Base-by-base conservation (phyloP, 176 grass and related monocot species). In the Bothriochloa decipiens region DNA sequence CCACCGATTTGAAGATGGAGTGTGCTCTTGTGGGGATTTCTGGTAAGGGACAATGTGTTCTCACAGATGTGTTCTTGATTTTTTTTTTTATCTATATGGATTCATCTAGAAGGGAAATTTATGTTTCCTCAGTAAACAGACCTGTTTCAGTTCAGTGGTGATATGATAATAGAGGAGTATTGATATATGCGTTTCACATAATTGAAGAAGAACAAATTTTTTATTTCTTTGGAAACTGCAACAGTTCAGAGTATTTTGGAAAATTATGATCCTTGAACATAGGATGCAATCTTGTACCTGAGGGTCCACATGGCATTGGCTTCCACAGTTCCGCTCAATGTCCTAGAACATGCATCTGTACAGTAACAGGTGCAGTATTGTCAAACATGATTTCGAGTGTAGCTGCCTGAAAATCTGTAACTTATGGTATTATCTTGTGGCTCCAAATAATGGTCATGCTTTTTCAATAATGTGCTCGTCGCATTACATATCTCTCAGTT, bases 21-120 rank as follows among this genome's bases (percentile, higher is more conserved):
- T 26, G 32, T 99, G 96, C 81, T 95, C 91, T 62, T 99, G 93
- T 72, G 78, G 91, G 18, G 96, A 99, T 94, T 99, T 96, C 66
- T 97, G 90, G 95, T 94, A 85, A 97, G 46, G 43, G 32, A 57
- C 35, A 62, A 40, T 81, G 43, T 68, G 20, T 79, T 71, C 8
- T 75, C 39, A 64, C 77, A 52, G 20, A 82, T 39, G 22, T 66
- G 58, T 60, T 77, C 66, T 36, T 78, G 18, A 14, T 53, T 60
- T 79, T 6, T 76, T 70, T 78, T 71, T 78, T 8, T 53, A n/a
- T 70, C 49, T 58, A 74, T 65, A 65, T 72, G 35, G 75, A 84
- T 72, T 66, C 68, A 57, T 84, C 35, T 50, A 55, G 6, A 6
- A 11, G 57, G 35, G 43, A 43, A 42, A 39, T 5, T 35, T 61